Conservation (phyloP, 1,139 yeast species). For the Yamadazyma taylorii region DNA sequence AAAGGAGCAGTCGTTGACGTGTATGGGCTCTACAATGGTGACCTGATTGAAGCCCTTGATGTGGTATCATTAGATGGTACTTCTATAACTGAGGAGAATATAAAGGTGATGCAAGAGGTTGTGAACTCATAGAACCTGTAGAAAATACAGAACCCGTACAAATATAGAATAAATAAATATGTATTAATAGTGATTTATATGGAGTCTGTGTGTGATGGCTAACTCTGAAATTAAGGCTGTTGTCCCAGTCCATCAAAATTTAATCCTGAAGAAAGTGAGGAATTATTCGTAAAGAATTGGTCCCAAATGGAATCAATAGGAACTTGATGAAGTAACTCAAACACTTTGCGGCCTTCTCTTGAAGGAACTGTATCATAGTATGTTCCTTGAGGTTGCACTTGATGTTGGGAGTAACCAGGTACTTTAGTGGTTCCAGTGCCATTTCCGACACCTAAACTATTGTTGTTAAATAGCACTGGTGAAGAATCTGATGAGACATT, state of each 20-base stretch:
- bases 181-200: too few species aligned
- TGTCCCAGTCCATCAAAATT: slow-evolving; percentile 1
- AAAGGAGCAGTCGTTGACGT: slow-evolving; percentile 20
- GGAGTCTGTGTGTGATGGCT: background rate
- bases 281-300: slow-evolving; percentile 54
- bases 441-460: background rate
- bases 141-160: too few species aligned
- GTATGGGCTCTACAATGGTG: slow-evolving; percentile 21
- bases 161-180: too few species aligned
- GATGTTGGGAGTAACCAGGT: background rate
- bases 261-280: slow-evolving; percentile 1
- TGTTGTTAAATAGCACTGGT: slow-evolving; percentile 11
- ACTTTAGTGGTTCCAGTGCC: background rate
- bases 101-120: slow-evolving; percentile 4
- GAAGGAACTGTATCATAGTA: slow-evolving; percentile 7
- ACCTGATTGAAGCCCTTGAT: slow-evolving; percentile 7
- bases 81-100: background rate
- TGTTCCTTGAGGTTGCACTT: background rate
- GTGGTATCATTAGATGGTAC: background rate
- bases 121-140: background rate
- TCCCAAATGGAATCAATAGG: slow-evolving; percentile 78
- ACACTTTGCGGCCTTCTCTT: slow-evolving; percentile 56
- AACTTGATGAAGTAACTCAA: slow-evolving; percentile 62
- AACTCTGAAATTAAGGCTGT: background rate
- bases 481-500: slow-evolving; percentile 14